Conservation (phyloP, 2,329 filamentous ascomycete genomes). For the Epichloe elymi region DNA sequence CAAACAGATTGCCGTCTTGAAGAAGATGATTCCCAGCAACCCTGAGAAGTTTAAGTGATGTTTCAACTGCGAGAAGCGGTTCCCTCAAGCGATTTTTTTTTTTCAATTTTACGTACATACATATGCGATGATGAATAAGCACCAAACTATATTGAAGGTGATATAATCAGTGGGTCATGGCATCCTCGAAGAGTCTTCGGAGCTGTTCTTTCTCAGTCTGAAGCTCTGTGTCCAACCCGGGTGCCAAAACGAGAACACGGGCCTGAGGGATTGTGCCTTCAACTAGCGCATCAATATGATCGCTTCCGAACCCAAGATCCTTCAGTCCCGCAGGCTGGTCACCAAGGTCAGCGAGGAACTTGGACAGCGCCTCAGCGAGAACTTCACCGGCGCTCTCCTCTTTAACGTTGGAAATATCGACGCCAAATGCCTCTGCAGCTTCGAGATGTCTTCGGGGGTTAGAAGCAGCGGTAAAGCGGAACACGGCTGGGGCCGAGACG, state of each 20-base stretch:
- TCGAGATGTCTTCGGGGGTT: constrained; percentile 87
- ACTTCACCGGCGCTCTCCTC: constrained; percentile 82
- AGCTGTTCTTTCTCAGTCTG: constrained; percentile 61
- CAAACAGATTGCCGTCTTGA: constrained; percentile 54
- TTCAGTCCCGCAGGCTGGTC: constrained; percentile 84
- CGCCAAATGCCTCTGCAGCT: constrained; percentile 81
- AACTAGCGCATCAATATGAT: constrained; percentile 70
- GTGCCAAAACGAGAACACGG: constrained; percentile 82
- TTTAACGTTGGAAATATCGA: constrained; percentile 80
- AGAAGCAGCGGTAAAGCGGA: constrained; percentile 80
- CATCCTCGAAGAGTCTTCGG: constrained; percentile 51
- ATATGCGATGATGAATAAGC: no score
- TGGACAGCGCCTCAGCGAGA: constrained; percentile 65
- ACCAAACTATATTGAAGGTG: no score
- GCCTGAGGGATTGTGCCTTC: constrained; percentile 91
- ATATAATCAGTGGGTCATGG: constrained; percentile 26
- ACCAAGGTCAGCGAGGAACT: constrained; percentile 71
- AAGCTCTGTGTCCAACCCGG: constrained; percentile 59
- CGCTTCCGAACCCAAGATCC: constrained; percentile 62
- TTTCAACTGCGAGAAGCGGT: background rate
- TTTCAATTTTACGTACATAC: background rate
- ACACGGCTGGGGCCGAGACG: constrained; percentile 85
- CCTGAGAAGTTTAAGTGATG: constrained; percentile 33
- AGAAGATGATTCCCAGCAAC: constrained; percentile 53
- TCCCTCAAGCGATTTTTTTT: background rate